Evolutionary conservation across 306 rosid genomes (phyloP), one percentile per base, ranked within the genome.

Genomic region (Glycine tomentella): DNA sequence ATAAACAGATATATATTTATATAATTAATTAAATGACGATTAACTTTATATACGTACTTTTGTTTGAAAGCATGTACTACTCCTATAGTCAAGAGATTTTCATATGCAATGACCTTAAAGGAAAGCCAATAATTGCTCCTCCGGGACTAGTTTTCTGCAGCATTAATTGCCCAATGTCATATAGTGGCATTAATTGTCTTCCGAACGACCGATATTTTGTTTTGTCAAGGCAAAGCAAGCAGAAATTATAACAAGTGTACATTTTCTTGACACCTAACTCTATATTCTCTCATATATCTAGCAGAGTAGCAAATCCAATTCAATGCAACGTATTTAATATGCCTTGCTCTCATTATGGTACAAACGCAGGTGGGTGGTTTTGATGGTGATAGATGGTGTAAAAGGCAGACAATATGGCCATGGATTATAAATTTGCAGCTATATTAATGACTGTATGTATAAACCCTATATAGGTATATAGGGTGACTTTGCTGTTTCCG

Each of bases 181-280:
- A 0, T 48, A 10, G 17, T 46, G 76, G 69, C 61, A 45, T 56
- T 33, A 50, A 51, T 51, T 13, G 59, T 36, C 9, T 46, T 62
- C 53, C 40, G 25, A 36, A 56, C 4, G 2, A 63, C 5, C 46
- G 17, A 63, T 2, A 0, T 34, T 9, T 64, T 52, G 36, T 4
- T 6, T 16, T 46, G 53, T 16, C 3, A 0, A 7, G 14, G 14
- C 34, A 8, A 8, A 67, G 8, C 2, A 42, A 67, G n/a, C 14
- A 42, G 14, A 66, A 14, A 34, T 15, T 5, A 20, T 55, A 58
- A 62, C 0, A 31, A 65, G n/a, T 40, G 31, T 25, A 0, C 31
- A 8, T 52, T 52, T 72, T 53, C 31, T 25, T 46, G 7, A 44
- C 57, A 44, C 56, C 79, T 75, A 58, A 58, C 57, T 57, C 69